Percentiles rank a stretch among this genome's conserved stretches.
These are phyloP conservation scores for Candida patagonica DNA, from an alignment of 805 yeast genomes.

Conservation along the genomic window DNA sequence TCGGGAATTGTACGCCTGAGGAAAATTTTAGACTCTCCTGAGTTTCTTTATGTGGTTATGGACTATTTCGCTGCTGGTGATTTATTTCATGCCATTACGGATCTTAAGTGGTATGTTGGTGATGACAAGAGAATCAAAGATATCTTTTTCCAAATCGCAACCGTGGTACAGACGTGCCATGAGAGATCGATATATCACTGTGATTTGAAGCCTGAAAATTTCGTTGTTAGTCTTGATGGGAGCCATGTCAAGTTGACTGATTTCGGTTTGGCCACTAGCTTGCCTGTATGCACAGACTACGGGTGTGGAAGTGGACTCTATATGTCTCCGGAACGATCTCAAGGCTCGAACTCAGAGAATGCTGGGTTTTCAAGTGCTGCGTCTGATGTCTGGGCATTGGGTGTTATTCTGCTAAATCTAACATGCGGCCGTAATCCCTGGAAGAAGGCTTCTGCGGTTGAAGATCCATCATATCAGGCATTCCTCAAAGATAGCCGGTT, in stretches of 20 bases:
- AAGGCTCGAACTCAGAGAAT: conserved; percentile 6
- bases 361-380: conserved; percentile 51
- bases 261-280: conserved; percentile 74
- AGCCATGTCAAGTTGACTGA: conserved; percentile 56
- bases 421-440: conserved; percentile 85
- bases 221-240: conserved; percentile 53
- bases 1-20: conserved; percentile 67
- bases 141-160: conserved; percentile 61
- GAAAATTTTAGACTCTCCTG: conserved; percentile 53
- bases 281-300: conserved; percentile 52
- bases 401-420: conserved; percentile 69
- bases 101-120: conserved; percentile 39
- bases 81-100: conserved; percentile 72
- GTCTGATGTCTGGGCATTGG: conserved; percentile 84
- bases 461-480: conserved; percentile 56
- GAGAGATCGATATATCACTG: conserved; percentile 73
- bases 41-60: conserved; percentile 58
- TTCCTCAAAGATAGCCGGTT: conserved; percentile 49
- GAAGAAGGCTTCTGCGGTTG: conserved; percentile 61
- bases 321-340: conserved; percentile 74
- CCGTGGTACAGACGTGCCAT: conserved; percentile 75
- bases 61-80: conserved; percentile 77
- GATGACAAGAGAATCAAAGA: conserved; percentile 41
- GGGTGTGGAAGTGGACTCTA: conserved; percentile 85
- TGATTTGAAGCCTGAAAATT: conserved; percentile 87